Base-by-base conservation (phyloP, 345 rosid genomes). In the Pistacia atlantica region DNA sequence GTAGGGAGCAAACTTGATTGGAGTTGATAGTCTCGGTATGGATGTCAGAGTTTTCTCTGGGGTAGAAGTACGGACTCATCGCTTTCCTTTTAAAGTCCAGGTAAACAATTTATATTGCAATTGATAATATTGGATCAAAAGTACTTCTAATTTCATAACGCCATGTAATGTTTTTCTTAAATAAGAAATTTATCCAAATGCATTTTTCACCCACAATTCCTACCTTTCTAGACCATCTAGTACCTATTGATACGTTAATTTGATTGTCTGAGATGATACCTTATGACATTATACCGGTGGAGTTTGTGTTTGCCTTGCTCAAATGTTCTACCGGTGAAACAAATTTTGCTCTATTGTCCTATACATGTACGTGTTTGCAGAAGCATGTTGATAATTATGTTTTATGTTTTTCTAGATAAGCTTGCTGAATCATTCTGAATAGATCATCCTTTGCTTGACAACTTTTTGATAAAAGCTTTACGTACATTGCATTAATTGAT, bases 21-120 rank as follows among this genome's bases (percentile, higher is more conserved):
- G 92, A 72, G 89, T 95, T 61, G 98, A 95, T 85, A 93, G 97
- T 79, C 92, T 95, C 16, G 99, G 99, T 63, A 78, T 95, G 83
- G 98, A 95, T 83, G 99, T 95, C 8, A 86, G 98, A 79, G 82
- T 90, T 76, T 87, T 75, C 79, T 83, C 83, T 42, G 97, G 98
- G 11, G 77, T 75, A 62, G 91, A 93, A 91, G 91, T 89, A 79
- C 83, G 77, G 81, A 93, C 99, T 69, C 95, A 92, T 85, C 92
- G 99, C 59, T 95, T 95, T 81, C 97, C 98, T 71, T 95, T 95
- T 86, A 93, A 93, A 82, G 81, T 60, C 59, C 89, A 84, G 89
- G 99, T 93, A 79, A 85, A 84, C 58, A 66, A 63, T 11, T 49
- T 22, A 13, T 67, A 49, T 13, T 20, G 56, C 66, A 38, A 38